These are phyloP conservation scores for Puccinia triticina DNA, from an alignment of 1,284 basidiomycete genomes.

Conservation along the genomic window DNA sequence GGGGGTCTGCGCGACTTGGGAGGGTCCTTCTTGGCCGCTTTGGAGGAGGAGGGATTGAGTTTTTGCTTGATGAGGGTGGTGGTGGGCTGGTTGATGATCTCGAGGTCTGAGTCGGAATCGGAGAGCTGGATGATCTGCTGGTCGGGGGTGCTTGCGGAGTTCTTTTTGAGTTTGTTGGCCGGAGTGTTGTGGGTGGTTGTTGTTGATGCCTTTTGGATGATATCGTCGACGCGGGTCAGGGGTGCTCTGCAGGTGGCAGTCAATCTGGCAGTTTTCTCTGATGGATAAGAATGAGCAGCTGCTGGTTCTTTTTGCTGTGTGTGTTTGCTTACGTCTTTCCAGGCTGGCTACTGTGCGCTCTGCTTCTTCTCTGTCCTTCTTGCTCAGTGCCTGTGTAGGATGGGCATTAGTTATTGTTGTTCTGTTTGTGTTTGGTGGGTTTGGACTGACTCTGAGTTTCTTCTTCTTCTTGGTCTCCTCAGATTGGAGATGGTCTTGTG, in stretches of 20 bases:
- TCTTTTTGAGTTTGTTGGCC: slow-evolving; percentile 14
- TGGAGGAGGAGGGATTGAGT: not conserved
- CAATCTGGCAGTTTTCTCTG: slow-evolving; percentile 43
- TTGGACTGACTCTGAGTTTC: slow-evolving; percentile 27
- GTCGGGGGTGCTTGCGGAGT: not conserved
- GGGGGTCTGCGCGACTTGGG: not conserved
- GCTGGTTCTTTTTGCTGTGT: not conserved
- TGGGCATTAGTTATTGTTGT: not conserved
- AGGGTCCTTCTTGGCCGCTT: not conserved
- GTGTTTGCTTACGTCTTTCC: slow-evolving; percentile 23
- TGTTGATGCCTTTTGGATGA: slow-evolving; percentile 15
- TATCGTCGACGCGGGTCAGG: slow-evolving; percentile 21
- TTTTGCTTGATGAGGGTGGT: not conserved
- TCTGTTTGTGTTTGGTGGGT: not conserved
- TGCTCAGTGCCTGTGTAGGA: slow-evolving; percentile 29
- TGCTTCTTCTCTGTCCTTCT: slow-evolving; percentile 45
- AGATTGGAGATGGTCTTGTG: too few relatives aligned
- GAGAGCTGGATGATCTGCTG: too few relatives aligned
- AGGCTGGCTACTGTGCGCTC: slow-evolving; percentile 26
- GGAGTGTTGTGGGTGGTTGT: slow-evolving; percentile 36
- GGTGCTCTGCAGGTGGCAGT: slow-evolving; percentile 35
- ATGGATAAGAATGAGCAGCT: not conserved
- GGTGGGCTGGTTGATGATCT: slow-evolving; percentile 24
- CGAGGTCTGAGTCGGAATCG: slow-evolving; percentile 46
- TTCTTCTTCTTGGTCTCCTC: too few relatives aligned